Evolutionary conservation across 2,329 filamentous ascomycete species (phyloP), one percentile per base, ranked within the genome.

Genomic region (Penicillium sp.): DNA sequence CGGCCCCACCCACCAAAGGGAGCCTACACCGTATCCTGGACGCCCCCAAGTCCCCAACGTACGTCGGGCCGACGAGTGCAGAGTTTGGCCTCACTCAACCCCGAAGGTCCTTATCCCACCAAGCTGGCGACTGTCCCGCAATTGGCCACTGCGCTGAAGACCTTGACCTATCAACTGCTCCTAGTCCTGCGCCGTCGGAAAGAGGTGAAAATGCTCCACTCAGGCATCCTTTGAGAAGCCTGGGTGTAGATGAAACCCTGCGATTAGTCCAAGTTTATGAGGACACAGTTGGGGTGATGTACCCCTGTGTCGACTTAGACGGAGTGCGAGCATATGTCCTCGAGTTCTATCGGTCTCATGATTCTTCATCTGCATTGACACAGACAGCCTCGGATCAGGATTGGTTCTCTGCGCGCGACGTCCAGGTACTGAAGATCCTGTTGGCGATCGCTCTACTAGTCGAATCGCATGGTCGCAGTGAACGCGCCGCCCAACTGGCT

Each of bases 221-320:
- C 57, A 78, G 82, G 58, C 91, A 96, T 67, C 90, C 90, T 0
- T 81, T 96, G 15, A 89, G 89, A 81, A 82, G 85, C 16, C 82
- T 94, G 38, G 84, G 83, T 41, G 84, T 87, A 67, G 84, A 90
- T 41, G 91, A 97, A 69, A 89, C 92, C 64, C 73, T 92, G 11
- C 84, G 90, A 0, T 76, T 96, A 15, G 88, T 90, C 59, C 81
- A 84, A 15, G 79, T 95, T 0, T 92, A 93, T 70, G 89, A 95
- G 60, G 91, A 96, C 63, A 91, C 95, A 67, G 87, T 94, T 66
- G 90, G 90, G 34, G 82, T 92, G 64, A 94, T 96, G 90, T 96
- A 95, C 69, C 92, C 92, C 0, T 86, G 95, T 16, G 73, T 95
- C 39, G 84, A 90, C 63, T 86, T 94, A 33, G 84, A 89, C 29